Conservation (phyloP, 2,329 filamentous ascomycete species). For the Plenodomus lindquistii region DNA sequence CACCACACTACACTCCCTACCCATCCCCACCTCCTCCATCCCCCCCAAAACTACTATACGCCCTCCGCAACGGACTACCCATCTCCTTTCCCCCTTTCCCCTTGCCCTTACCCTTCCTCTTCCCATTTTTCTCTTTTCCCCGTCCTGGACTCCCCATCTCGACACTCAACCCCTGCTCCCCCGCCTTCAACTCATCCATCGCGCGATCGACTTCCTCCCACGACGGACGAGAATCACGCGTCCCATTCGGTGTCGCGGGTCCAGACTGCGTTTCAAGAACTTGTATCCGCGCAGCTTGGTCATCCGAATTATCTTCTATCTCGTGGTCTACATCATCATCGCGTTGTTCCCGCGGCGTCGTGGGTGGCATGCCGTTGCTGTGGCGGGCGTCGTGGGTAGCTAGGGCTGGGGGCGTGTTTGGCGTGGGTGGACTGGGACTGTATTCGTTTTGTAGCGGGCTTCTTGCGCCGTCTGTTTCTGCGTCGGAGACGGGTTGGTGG, state of each 20-base stretch:
- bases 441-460: constrained; percentile 38
- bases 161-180: constrained; percentile 12
- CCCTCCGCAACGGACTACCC: constrained; percentile 35
- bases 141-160: constrained; percentile 3
- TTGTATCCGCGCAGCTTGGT: constrained; percentile 33
- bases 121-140: constrained; percentile 6
- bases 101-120: neutral
- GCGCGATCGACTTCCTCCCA: constrained; percentile 45
- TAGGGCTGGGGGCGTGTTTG: constrained; percentile 21
- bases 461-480: constrained; percentile 36
- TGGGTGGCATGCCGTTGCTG: constrained; percentile 19
- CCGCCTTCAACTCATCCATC: constrained; percentile 37
- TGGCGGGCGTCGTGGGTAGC: constrained; percentile 6
- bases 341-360: constrained; percentile 1
- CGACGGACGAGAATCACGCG: constrained; percentile 41
- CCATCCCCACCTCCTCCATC: neutral
- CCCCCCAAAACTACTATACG: constrained; percentile 35
- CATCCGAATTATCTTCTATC: constrained; percentile 13
- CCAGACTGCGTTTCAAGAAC: constrained; percentile 49
- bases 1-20: neutral
- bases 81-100: constrained; percentile 10
- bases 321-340: neutral
- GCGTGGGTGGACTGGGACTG: constrained; percentile 42
- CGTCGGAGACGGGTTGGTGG: constrained; percentile 27
- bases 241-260: constrained; percentile 49